phyloP scores from a whole-genome alignment of 352 stramenopile genomes.

The Pythium dissotocum region DNA sequence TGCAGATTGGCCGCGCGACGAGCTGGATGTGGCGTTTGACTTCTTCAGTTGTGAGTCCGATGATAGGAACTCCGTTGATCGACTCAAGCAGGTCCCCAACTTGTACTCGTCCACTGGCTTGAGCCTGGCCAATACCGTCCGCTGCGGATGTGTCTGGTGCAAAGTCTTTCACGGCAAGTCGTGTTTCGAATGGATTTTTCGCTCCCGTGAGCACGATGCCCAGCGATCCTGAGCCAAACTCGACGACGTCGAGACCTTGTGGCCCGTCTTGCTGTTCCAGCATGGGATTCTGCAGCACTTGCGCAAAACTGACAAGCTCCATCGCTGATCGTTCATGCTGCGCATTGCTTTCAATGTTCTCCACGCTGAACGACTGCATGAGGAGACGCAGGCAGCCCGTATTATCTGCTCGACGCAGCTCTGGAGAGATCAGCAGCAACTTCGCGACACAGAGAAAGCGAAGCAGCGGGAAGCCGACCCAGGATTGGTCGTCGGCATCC shows the following conservation, averaged over 20 bases:
- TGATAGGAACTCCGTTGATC: constrained; percentile 80
- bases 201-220: constrained; percentile 70
- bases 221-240: constrained; percentile 62
- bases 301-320: constrained; percentile 49
- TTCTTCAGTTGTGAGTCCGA: constrained; percentile 72
- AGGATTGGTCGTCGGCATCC: constrained; percentile 25
- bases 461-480: constrained; percentile 67
- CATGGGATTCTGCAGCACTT: constrained; percentile 64
- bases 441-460: constrained; percentile 70
- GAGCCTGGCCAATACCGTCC: constrained; percentile 49
- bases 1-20: constrained; percentile 62
- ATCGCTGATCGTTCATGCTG: constrained; percentile 22
- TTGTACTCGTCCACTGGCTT: constrained; percentile 59
- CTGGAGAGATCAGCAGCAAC: constrained; percentile 53
- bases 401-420: constrained; percentile 59
- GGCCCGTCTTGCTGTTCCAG: constrained; percentile 33
- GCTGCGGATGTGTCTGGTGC: constrained; percentile 35
- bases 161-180: constrained; percentile 80
- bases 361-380: constrained; percentile 57
- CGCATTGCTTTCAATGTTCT: constrained; percentile 19
- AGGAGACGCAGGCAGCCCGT: constrained; percentile 72
- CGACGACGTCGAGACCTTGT: constrained; percentile 52
- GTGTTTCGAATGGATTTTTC: constrained; percentile 44
- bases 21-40: constrained; percentile 79
- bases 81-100: constrained; percentile 74